Evolutionary conservation across 495 filamentous ascomycete genomes (phyloP), one percentile per base, ranked within the genome.

Genomic region (Massariosphaeria phaeospora): DNA sequence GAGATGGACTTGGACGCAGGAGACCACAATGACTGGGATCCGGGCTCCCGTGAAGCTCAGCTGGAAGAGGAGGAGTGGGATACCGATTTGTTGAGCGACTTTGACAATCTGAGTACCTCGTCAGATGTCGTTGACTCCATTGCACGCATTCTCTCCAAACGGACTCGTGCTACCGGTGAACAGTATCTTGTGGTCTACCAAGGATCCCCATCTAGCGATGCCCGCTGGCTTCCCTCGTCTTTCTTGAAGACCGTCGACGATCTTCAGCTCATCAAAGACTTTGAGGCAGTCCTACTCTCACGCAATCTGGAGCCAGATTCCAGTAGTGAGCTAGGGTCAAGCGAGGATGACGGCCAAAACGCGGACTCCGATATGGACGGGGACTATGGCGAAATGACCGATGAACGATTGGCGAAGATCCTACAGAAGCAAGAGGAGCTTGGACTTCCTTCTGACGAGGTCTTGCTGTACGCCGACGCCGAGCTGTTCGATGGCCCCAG

Each of bases 341-440:
- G 61, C 63, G 69, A 66, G 7, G 62, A 50, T 4, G 67, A 70
- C 23, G 55, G 67, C 10, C 66, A 74, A 33, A 72, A 76, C 17
- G 64, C 70, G 27, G 66, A 72, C 4, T n/a, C n/a, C n/a, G 72
- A 73, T 12, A 41, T 55, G n/a, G 59, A 64, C 33, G 40, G 51
- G 35, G 59, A 74, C 58, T 33, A 67, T 65, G 50, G 45, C 61
- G 65, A 57, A 67, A 65, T 58, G 44, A 44, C 67, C 67, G 55
- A 55, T 52, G 58, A 67, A 67, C 52, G 53, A 59, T 57, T 63
- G 53, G 58, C 40, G 64, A 23, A 55, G 50, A 55, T 60, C 27
- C 55, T 65, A 39, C 60, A 67, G 0, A 84, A 81, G 61, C 84
- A 87, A 63, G 80, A 87, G 55, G 80, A 83, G 55, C 64, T 86